Evolutionary conservation across 345 rosid species (phyloP), one percentile per base, ranked within the genome.

Genomic region (Kandelia obovata): DNA sequence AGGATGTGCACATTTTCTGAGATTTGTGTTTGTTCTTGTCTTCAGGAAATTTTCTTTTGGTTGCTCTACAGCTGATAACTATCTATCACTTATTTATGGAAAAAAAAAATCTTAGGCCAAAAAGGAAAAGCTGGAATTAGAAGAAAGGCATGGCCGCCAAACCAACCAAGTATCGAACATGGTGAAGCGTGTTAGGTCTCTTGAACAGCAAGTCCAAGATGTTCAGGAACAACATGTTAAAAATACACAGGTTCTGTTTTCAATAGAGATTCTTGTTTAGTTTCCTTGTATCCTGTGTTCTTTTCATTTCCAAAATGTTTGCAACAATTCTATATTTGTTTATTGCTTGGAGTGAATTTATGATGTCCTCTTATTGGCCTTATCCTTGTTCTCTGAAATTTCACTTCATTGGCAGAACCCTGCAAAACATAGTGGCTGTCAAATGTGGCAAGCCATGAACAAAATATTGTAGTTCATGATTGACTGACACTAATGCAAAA

Each of bases 121-220:
- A 63, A 83, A 83, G 63, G 85, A 78, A 77, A 86, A 87, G 68
- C 66, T 79, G 74, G 88, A 88, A 76, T 77, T 87, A 64, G 78
- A 78, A 65, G 84, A 81, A 65, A 89, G 88, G 69, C 75, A 80
- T 75, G 77, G 60, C 21, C 85, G 89, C 20, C 75, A 62, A 61
- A 68, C 68, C 30, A 79, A 77, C 43, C 46, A 78, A 51, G 71
- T 88, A 46, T 72, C 67, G 64, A 86, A 80, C 78, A 71, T 78
- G 83, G 66, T 47, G 70, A 84, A 82, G 71, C 80, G 73, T 75
- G 72, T 83, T 61, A 78, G 68, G 72, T 67, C 43, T 65, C 87
- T 89, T 80, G 88, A 92, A 74, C 80, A 73, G 63, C 91, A 95
- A 81, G 83, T 77, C 71, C 81, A 53, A 59, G 96, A 91, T 71